Percentiles rank a stretch among this genome's conserved stretches.
phyloP scores from a whole-genome alignment of 805 yeast genomes.

The Starmerella lactis-condensi region DNA sequence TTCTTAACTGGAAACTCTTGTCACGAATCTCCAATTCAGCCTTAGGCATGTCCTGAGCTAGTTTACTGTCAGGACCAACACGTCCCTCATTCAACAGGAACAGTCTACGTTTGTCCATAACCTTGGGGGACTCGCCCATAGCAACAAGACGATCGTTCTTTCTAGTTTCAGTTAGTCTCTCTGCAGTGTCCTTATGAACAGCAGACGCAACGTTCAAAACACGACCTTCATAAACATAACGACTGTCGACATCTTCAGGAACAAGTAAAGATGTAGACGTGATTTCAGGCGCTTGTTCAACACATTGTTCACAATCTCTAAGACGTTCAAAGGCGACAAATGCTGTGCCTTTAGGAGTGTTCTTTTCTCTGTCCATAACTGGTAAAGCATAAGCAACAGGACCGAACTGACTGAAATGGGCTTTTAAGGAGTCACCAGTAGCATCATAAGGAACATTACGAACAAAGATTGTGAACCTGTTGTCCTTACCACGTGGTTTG shows the following conservation, averaged over 20 bases:
- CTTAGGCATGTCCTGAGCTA: constrained; percentile 48
- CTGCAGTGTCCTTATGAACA: constrained; percentile 72
- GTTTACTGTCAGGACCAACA: constrained; percentile 57
- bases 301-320: constrained; percentile 47
- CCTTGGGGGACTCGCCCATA: constrained; percentile 63
- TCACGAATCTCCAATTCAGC: constrained; percentile 77
- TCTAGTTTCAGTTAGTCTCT: constrained; percentile 50
- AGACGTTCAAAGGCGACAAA: constrained; percentile 66
- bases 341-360: constrained; percentile 83
- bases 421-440: constrained; percentile 53
- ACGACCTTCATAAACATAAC: constrained; percentile 81
- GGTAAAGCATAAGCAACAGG: constrained; percentile 83
- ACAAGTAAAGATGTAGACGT: constrained; percentile 51
- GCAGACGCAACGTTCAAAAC: constrained; percentile 68
- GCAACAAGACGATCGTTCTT: constrained; percentile 53
- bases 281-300: constrained; percentile 59
- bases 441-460: constrained; percentile 93
- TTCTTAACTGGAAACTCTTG: constrained; percentile 67
- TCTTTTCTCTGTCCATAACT: constrained; percentile 69
- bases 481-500: constrained; percentile 19
- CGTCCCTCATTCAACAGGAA: constrained; percentile 88
- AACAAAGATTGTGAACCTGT: constrained; percentile 47
- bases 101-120: constrained; percentile 66
- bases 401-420: constrained; percentile 72
- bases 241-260: constrained; percentile 78